phyloP scores from a whole-genome alignment of 2,329 filamentous ascomycete species.

The Calonectria pseudoreteaudii region DNA sequence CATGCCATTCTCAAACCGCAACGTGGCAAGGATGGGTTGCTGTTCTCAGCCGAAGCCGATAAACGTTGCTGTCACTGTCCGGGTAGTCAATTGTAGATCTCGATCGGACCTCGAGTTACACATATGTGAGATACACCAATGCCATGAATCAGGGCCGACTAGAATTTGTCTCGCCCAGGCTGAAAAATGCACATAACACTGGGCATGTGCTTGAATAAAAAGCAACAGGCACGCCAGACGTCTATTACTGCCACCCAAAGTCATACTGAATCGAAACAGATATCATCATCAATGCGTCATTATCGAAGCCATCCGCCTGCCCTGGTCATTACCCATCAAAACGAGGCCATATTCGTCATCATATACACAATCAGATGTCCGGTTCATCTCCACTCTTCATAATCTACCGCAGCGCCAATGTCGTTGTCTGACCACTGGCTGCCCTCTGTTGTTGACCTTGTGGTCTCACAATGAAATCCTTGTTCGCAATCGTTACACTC shows the following conservation, averaged over 20 bases:
- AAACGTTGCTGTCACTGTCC: neutral
- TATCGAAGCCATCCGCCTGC: slow-evolving; percentile 35
- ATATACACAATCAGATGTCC: slow-evolving; percentile 23
- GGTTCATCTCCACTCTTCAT: slow-evolving; percentile 1
- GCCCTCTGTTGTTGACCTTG: slow-evolving; percentile 48
- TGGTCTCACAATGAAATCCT: slow-evolving; percentile 73
- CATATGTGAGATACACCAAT: slow-evolving; percentile 8
- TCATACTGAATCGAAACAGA: neutral
- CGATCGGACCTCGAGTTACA: neutral
- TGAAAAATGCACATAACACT: neutral
- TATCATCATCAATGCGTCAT: slow-evolving; percentile 39
- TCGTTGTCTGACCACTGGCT: slow-evolving; percentile 47
- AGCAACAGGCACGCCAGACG: neutral
- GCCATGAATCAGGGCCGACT: slow-evolving; percentile 12
- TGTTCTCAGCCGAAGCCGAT: neutral
- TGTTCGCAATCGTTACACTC: slow-evolving; percentile 89
- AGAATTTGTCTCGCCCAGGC: neutral
- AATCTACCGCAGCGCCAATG: slow-evolving; percentile 49
- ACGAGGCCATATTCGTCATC: slow-evolving; percentile 24
- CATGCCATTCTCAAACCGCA: neutral
- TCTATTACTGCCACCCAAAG: slow-evolving; percentile 4
- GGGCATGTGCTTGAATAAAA: slow-evolving; percentile 19
- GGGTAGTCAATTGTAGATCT: neutral
- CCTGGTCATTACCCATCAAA: slow-evolving; percentile 36
- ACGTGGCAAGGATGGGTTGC: neutral